phyloP scores from a whole-genome alignment of 1,284 basidiomycete species.

The Ganoderma multipileum region DNA sequence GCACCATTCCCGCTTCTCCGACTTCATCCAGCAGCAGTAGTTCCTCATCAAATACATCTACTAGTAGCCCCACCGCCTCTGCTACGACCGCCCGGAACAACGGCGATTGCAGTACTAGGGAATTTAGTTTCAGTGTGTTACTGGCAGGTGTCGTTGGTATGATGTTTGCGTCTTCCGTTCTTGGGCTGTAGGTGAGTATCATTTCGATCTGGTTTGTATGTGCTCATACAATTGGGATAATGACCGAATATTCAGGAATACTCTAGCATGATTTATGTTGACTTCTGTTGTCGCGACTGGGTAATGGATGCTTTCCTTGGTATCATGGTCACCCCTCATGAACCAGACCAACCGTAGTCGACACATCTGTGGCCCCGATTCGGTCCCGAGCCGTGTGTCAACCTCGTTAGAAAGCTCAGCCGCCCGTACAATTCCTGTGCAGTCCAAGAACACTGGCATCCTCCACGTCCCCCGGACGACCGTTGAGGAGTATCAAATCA shows the following conservation, averaged over 20 bases:
- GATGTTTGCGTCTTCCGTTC: background rate
- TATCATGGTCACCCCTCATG: background rate
- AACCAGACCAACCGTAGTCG: background rate
- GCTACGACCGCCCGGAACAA: background rate
- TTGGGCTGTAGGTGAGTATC: background rate
- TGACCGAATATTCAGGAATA: background rate
- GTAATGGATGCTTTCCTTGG: background rate
- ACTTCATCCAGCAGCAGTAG: background rate
- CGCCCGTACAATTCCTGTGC: background rate
- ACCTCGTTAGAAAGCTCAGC: background rate
- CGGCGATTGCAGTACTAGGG: background rate
- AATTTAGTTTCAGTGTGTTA: background rate
- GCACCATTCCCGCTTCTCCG: background rate
- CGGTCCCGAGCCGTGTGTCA: background rate
- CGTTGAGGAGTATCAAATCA: background rate
- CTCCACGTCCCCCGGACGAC: background rate
- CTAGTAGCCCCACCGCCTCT: background rate
- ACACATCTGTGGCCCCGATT: background rate
- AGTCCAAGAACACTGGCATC: background rate
- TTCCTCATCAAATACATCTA: background rate
- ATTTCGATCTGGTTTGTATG: background rate
- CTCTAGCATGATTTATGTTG: background rate
- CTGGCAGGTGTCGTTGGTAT: background rate
- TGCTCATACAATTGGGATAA: background rate
- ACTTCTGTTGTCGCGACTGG: background rate